Percentiles rank a stretch among this genome's conserved stretches.
These are phyloP conservation scores for Pisolithus marmoratus DNA, from an alignment of 768 basidiomycete species.

Conservation along the genomic window DNA sequence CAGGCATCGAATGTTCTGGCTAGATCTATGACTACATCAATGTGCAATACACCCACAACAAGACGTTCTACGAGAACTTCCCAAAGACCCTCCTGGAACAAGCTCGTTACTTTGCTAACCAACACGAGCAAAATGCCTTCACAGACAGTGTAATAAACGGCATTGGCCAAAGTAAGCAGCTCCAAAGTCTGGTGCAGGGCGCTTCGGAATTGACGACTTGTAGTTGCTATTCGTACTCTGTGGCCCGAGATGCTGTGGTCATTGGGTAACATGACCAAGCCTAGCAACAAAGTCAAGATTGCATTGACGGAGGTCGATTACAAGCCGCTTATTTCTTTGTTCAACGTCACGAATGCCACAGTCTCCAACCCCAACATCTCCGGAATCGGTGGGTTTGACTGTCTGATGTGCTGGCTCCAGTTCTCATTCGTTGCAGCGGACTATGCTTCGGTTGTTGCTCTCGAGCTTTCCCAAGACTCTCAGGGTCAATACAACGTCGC, in stretches of 20 bases:
- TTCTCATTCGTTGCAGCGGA: conserved; percentile 43
- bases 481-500: conserved; percentile 70
- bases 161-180: conserved; percentile 67
- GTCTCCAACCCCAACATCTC: conserved; percentile 52
- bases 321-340: conserved; percentile 84
- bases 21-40: conserved; percentile 76
- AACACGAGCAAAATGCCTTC: conserved; percentile 73
- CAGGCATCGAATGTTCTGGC: not conserved
- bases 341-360: conserved; percentile 67
- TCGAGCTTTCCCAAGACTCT: conserved; percentile 60
- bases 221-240: conserved; percentile 78
- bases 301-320: conserved; percentile 74
- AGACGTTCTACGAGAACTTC: conserved; percentile 66
- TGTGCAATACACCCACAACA: conserved; percentile 74
- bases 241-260: conserved; percentile 65
- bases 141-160: conserved; percentile 50
- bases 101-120: conserved; percentile 68
- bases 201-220: not conserved
- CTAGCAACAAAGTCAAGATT: conserved; percentile 70
- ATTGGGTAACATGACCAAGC: conserved; percentile 70
- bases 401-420: not conserved
- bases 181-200: not conserved
- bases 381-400: conserved; percentile 53
- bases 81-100: conserved; percentile 66
- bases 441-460: conserved; percentile 64